A percentile compares a stretch with the other conserved stretches of the same genome.
Evolutionary conservation across 1,284 basidiomycete species (phyloP).

Genomic region (Apiotrichum montevideense): DNA sequence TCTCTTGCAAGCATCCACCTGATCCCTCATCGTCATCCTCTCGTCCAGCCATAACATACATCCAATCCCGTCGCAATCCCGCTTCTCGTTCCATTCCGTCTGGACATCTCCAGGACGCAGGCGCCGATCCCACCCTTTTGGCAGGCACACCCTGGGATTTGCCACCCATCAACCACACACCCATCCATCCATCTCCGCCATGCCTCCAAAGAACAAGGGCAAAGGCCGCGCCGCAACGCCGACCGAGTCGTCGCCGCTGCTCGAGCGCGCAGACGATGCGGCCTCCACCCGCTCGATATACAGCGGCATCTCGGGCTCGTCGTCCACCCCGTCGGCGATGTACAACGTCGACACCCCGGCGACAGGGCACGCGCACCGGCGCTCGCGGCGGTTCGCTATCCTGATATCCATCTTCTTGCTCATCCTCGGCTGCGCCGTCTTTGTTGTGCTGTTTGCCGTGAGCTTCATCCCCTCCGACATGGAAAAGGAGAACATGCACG

Average conservation of each 20-base stretch:
- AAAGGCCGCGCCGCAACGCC: slow-evolving; percentile 6
- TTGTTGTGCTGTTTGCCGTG: slow-evolving; percentile 27
- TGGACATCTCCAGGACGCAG: too few relatives aligned
- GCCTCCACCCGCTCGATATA: neutral
- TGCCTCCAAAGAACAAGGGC: slow-evolving; percentile 6
- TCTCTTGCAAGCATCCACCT: too few relatives aligned
- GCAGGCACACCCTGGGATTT: too few relatives aligned
- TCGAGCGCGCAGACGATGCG: slow-evolving; percentile 1
- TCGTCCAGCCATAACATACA: too few relatives aligned
- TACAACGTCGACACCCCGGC: slow-evolving; percentile 1
- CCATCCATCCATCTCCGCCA: neutral
- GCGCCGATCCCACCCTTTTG: too few relatives aligned
- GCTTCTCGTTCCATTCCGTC: too few relatives aligned
- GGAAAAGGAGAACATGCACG: neutral
- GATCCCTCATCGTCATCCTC: too few relatives aligned
- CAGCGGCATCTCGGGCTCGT: neutral
- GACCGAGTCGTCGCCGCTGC: slow-evolving; percentile 17
- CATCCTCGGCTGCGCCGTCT: slow-evolving; percentile 22
- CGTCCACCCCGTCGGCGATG: neutral
- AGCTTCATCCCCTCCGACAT: slow-evolving; percentile 22
- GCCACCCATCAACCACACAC: neutral
- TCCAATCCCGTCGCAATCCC: too few relatives aligned
- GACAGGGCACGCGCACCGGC: neutral
- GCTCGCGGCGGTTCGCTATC: slow-evolving; percentile 7
- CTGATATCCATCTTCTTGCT: slow-evolving; percentile 23